Base-by-base conservation (phyloP, 2,329 filamentous ascomycete genomes). In the Passalora sequoiae region DNA sequence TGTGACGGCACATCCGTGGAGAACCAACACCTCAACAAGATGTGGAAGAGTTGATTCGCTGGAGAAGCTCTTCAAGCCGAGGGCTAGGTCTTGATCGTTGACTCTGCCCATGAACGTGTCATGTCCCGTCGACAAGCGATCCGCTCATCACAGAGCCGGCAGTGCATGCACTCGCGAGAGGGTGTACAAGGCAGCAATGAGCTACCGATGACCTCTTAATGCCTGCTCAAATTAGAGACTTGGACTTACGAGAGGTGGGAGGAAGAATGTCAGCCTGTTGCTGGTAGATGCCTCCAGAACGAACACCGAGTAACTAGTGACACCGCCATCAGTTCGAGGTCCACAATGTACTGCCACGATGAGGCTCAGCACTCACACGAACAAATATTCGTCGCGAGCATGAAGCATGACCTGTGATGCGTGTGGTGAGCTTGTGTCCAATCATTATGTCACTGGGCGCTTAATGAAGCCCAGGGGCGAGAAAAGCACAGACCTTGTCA, bases 311-410 rank as follows among this genome's bases (percentile, higher is more conserved):
- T 74, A 75, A 48, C 71, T 75, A n/a, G n/a, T n/a, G 45, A 46
- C 40, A 49, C 49, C 36, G 49, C 47, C 42, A 48, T 58, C 43
- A 60, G 50, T 32, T 36, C 43, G 17, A 22, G 20, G 42, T 46
- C 31, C 32, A 47, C 22, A 39, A 41, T 40, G 51, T 50, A 53
- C 44, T 48, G 50, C 49, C 37, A 45, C 81, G 38, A 79, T 27
- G 38, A 43, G 46, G 42, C 49, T 49, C 40, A 44, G 31, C 43
- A 57, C 68, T 60, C 81, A 89, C 57, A 88, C 80, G 60, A 86
- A 89, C 24, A 89, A 73, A 58, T 89, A 89, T 63, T 91, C 86
- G 59, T 89, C 85, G 55, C 76, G 70, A 28, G 77, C 76, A 66
- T 80, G 76, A 44, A 76, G 71, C 63, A 81, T 73, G 41, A 80